Evolutionary conservation across 177 flowering plant species (phyloP), one percentile per base, ranked within the genome.

Genomic region (Viscum album): DNA sequence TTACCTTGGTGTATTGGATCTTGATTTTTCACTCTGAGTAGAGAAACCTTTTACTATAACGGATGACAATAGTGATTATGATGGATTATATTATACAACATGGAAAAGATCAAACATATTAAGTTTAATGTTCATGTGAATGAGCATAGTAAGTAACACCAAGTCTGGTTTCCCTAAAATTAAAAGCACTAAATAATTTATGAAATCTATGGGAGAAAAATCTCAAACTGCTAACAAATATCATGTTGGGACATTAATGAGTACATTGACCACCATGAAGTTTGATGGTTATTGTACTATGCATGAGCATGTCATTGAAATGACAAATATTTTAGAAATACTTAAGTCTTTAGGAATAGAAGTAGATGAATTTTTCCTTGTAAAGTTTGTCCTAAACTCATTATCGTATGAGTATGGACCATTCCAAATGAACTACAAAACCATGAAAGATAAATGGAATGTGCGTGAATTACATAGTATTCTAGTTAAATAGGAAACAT

Each of bases 1-100:
- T 34, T 28, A 62, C 36, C 37, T 62, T 34, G 39, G 66, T 62
- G 66, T 62, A 1, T 4, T 62, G 66, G 37, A 62, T 62, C 66
- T 62, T 33, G 39, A 62, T 34, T 1, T 34, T 4, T 36, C 66
- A 10, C 28, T 34, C 2, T 7, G 21, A 30, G 0, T 62, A 28
- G 26, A 34, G 36, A 62, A 62, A 34, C 66, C 24, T 2, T 6
- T 34, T 62, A 4, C 66, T 62, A 34, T 62, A 34, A 62, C 66
- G 19, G 39, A 34, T 17, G 26, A 8, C 21, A 34, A 16, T 29
- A 62, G 66, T 50, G 34, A 36, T 8, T n/a, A 62, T 19, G 37
- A 62, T 1, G 23, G 24, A 5, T 26, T 12, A 8, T 34, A 34
- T 16, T 31, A 62, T 34, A 21, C 34, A 28, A 33, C 5, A 5